phyloP scores from a whole-genome alignment of 345 rosid genomes.

The Eucalyptus cladocalyx region DNA sequence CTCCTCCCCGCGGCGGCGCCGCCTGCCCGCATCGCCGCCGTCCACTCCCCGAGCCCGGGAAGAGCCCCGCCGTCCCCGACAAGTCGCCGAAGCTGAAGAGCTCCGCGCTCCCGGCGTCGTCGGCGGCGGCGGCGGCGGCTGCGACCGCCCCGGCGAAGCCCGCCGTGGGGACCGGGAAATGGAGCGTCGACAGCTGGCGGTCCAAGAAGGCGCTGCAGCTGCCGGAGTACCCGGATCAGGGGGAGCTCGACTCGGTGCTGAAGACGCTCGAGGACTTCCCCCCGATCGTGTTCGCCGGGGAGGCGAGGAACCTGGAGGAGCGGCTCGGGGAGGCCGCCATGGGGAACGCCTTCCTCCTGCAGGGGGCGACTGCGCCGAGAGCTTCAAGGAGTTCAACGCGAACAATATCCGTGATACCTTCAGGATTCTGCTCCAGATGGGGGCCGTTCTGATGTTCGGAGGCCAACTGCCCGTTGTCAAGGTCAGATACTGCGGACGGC shows the following conservation, averaged over 20 bases:
- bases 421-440: slow-evolving; percentile 10
- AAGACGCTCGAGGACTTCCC: slow-evolving; percentile 5
- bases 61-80: background rate
- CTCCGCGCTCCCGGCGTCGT: background rate
- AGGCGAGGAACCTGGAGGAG: slow-evolving; percentile 9
- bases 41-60: background rate
- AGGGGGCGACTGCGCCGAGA: slow-evolving; percentile 12
- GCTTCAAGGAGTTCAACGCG: slow-evolving; percentile 12
- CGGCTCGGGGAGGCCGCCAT: slow-evolving; percentile 8
- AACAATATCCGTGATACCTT: slow-evolving; percentile 9
- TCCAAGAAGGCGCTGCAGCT: slow-evolving; percentile 9
- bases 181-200: slow-evolving; percentile 11
- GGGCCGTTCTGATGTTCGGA: slow-evolving; percentile 5
- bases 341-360: slow-evolving; percentile 9
- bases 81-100: background rate
- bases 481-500: background rate
- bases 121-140: background rate
- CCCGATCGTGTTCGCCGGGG: slow-evolving; percentile 11
- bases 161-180: background rate
- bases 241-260: slow-evolving; percentile 9
- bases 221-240: slow-evolving; percentile 6
- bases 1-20: background rate
- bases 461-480: slow-evolving; percentile 12
- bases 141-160: background rate
- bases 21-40: background rate